Evolutionary conservation across 495 filamentous ascomycete genomes (phyloP).

Genomic region (Letharia columbiana): DNA sequence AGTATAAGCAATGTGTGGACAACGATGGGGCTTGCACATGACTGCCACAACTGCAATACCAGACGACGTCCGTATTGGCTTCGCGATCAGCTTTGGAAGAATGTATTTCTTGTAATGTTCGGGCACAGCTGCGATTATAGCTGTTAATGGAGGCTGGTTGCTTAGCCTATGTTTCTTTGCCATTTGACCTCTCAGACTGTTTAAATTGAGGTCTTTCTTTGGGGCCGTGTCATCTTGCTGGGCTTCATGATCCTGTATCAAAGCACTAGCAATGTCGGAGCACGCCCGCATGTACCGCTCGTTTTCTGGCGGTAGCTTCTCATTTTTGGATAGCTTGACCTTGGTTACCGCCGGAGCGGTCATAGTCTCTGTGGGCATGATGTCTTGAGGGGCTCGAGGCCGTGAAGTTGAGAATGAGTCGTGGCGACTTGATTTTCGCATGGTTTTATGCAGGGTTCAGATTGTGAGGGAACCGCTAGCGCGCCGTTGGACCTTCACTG

Average conservation of each 20-base stretch:
- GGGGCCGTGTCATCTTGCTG: slow-evolving; percentile 59
- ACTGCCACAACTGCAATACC: slow-evolving; percentile 99
- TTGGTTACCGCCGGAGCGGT: slow-evolving; percentile 46
- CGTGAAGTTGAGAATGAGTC: neutral
- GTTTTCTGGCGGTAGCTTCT: slow-evolving; percentile 77
- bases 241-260: slow-evolving; percentile 88
- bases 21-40: slow-evolving; percentile 98
- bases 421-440: neutral
- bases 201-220: slow-evolving; percentile 85
- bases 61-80: slow-evolving; percentile 91
- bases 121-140: slow-evolving; percentile 93
- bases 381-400: neutral
- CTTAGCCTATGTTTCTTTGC: slow-evolving; percentile 83
- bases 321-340: slow-evolving; percentile 53
- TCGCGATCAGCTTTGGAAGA: slow-evolving; percentile 86
- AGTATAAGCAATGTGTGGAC: slow-evolving; percentile 94
- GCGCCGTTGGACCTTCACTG: slow-evolving; percentile 17
- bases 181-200: slow-evolving; percentile 75
- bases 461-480: slow-evolving; percentile 4
- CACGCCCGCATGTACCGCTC: slow-evolving; percentile 89
- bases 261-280: slow-evolving; percentile 83
- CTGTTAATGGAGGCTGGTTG: slow-evolving; percentile 81
- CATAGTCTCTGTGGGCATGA: slow-evolving; percentile 57
- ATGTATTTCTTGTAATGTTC: slow-evolving; percentile 99
- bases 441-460: neutral